Evolutionary conservation across 129 eudicot genomes (phyloP), one percentile per base, ranked within the genome.

Genomic region (Flaveria ramosissima): DNA sequence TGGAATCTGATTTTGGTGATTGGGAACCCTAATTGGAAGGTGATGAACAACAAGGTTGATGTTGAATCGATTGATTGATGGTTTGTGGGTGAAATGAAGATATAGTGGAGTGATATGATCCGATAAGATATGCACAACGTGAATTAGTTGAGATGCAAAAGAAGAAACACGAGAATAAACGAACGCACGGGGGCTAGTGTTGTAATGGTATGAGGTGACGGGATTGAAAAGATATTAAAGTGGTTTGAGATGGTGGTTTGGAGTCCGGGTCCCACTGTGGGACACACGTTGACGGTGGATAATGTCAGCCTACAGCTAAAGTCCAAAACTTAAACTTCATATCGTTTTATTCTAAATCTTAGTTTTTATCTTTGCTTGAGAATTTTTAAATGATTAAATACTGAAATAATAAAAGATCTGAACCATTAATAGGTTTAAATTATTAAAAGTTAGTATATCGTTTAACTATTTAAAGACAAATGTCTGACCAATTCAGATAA

Each of bases 261-360:
- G 81, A 77, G 42, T 77, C 81, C 81, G 74, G 74, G 55, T 67
- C 56, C 80, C 39, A 16, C 24, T 14, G 52, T 67, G 56, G 56
- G 74, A 23, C 56, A 74, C 57, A 59, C 32, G 65, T 59, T 59
- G 62, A 56, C 27, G 62, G 9, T 55, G 17, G 62, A 19, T 55
- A 55, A 55, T 19, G 21, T 55, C 62, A 8, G 13, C 62, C 21
- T 19, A 17, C 62, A 55, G 4, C 21, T 55, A 7, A 55, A 17
- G 21, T n/a, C 62, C 26, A 55, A 36, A 19, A 56, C 27, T 45
- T 2, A 45, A 45, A 45, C 50, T 45, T 45, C 50, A 45, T 9
- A 2, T 36, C 7, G 7, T 32, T 32, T 32, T 32, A n/a, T n/a
- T n/a, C n/a, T n/a, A n/a, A n/a, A n/a, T n/a, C n/a, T n/a, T n/a